These are phyloP conservation scores for Lachancea sp. DNA, from an alignment of 805 yeast species.

Conservation along the genomic window DNA sequence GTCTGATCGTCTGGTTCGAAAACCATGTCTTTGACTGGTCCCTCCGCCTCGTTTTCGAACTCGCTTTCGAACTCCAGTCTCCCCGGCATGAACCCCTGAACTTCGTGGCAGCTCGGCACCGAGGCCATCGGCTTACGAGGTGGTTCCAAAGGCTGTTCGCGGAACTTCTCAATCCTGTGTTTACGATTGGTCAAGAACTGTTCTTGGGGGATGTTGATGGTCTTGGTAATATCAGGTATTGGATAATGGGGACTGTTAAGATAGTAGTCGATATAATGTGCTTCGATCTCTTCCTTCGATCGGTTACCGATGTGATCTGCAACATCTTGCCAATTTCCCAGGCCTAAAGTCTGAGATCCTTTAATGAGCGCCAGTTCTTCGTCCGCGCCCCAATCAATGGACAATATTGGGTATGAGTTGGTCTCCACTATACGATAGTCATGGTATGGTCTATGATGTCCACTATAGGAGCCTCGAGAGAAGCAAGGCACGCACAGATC, in stretches of 20 bases:
- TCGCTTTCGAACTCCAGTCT: conserved; percentile 94
- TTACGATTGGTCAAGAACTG: conserved; percentile 66
- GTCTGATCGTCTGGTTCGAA: conserved; percentile 90
- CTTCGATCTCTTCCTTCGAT: conserved; percentile 82
- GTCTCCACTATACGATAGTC: conserved; percentile 90
- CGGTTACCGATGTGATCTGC: conserved; percentile 93
- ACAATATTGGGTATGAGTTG: conserved; percentile 88
- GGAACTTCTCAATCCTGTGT: conserved; percentile 62
- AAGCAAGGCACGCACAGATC: conserved; percentile 98
- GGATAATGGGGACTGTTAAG: conserved; percentile 72
- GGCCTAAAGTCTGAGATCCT: conserved; percentile 85
- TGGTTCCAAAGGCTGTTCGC: conserved; percentile 72
- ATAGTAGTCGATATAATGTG: conserved; percentile 72
- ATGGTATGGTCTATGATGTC: conserved; percentile 90
- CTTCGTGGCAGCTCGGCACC: conserved; percentile 92
- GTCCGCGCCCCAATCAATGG: conserved; percentile 95
- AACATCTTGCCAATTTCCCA: conserved; percentile 98
- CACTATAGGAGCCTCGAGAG: conserved; percentile 72
- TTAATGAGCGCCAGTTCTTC: conserved; percentile 85
- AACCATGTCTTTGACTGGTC: conserved; percentile 87
- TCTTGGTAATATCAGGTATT: conserved; percentile 74
- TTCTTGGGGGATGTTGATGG: conserved; percentile 59
- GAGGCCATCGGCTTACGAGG: conserved; percentile 86
- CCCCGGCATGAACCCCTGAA: conserved; percentile 99
- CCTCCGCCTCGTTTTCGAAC: conserved; percentile 94